Evolutionary conservation across 768 basidiomycete species (phyloP).

Genomic region (Collybia sordida): DNA sequence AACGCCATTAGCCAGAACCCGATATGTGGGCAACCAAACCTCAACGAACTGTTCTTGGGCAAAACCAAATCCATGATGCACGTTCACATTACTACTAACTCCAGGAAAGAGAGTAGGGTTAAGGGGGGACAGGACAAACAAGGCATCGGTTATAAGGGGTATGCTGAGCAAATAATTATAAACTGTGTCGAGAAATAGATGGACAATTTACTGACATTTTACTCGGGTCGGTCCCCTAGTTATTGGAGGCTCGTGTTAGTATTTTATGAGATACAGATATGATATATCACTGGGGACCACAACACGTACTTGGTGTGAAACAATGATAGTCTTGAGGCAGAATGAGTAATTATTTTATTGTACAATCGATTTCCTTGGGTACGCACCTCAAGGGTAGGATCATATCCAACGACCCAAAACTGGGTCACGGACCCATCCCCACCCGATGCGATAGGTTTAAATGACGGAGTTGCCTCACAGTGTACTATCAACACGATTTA

Average conservation of each 20-base stretch:
- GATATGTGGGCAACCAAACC: too few relatives aligned
- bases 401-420: conserved; percentile 48
- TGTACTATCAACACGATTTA: conserved; percentile 27
- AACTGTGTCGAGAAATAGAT: too few relatives aligned
- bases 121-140: conserved; percentile 15
- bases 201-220: conserved; percentile 16
- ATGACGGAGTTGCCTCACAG: conserved; percentile 45
- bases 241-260: not conserved
- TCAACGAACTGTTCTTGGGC: conserved; percentile 13
- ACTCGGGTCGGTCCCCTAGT: conserved; percentile 20
- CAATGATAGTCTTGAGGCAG: conserved; percentile 5
- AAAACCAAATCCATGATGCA: conserved; percentile 22
- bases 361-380: too few relatives aligned
- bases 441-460: conserved; percentile 48
- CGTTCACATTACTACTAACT: conserved; percentile 15
- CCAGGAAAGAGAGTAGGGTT: conserved; percentile 24
- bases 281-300: not conserved
- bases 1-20: not conserved
- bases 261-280: not conserved
- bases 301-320: conserved; percentile 13
- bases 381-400: conserved; percentile 26
- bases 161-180: conserved; percentile 1
- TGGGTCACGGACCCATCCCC: conserved; percentile 42
- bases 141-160: conserved; percentile 18
- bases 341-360: too few relatives aligned